Percentiles rank a stretch among this genome's conserved stretches.
These are phyloP conservation scores for Ogataea thermomethanolica DNA, from an alignment of 805 yeast species.

Conservation along the genomic window DNA sequence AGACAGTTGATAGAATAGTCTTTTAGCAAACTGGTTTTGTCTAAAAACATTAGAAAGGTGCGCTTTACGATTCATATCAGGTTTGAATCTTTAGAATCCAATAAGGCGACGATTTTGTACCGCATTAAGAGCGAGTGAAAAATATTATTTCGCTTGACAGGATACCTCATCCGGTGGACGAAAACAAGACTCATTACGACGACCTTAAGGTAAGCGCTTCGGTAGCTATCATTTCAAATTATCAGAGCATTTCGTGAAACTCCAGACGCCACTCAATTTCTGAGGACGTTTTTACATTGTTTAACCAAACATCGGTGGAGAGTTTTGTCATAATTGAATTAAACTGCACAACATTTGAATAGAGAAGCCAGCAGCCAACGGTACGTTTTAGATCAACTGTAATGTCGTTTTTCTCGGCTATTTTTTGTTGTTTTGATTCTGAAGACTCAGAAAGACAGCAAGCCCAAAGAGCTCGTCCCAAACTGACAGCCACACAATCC, in stretches of 20 bases:
- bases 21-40: slow-evolving; percentile 12
- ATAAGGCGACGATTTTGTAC: neutral
- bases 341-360: too few species aligned
- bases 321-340: neutral
- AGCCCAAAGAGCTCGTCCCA: slow-evolving; percentile 24
- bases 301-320: neutral
- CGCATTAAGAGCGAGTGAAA: too few species aligned
- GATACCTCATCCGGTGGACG: neutral
- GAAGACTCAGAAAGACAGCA: slow-evolving; percentile 31
- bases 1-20: slow-evolving; percentile 6
- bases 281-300: too few species aligned
- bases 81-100: neutral
- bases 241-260: too few species aligned
- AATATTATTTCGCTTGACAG: neutral
- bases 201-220: too few species aligned
- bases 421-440: slow-evolving; percentile 35
- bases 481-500: slow-evolving; percentile 32
- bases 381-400: neutral
- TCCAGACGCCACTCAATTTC: too few species aligned
- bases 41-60: slow-evolving; percentile 1
- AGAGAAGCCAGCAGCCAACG: too few species aligned
- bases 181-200: too few species aligned
- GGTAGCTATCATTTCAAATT: too few species aligned
- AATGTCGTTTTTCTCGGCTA: slow-evolving; percentile 35
- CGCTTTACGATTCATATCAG: slow-evolving; percentile 1